Evolutionary conservation across 139 green algal species (phyloP), one percentile per base, ranked within the genome.

Genomic region (Raphidocelis subcapitata): DNA sequence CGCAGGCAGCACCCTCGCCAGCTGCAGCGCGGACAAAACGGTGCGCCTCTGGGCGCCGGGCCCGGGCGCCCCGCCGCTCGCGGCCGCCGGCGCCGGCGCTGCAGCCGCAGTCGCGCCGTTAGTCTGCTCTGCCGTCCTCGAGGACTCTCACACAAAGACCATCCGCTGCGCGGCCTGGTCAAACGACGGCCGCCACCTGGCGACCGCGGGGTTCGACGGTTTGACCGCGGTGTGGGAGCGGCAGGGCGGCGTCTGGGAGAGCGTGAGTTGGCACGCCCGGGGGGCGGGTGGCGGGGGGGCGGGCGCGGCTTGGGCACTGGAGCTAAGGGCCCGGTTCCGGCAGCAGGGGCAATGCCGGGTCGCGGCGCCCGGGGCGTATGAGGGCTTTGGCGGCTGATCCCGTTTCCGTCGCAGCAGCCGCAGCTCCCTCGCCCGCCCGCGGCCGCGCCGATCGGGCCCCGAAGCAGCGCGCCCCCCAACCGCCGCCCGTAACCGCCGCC

Each of bases 171-270:
- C 75, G 28, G 84, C 62, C 29, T 98, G 93, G 93, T 95, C 91
- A 1, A 94, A 92, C n/a, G 77, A 70, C 61, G 92, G 92, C 4
- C 67, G 62, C 0, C 74, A 83, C 29, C 84, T 98, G 15, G 93
- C 92, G 20, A 93, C 88, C 31, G 94, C 91, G 32, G 91, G 85
- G 76, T 98, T 98, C 72, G 94, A 98, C 76, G 88, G 83, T 4
- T 95, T 88, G 8, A 92, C 86, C 21, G 81, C 86, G 1, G 85
- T 98, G 5, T 98, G 94, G 94, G 74, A 90, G 64, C 32, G 74
- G 41, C 73, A 87, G 49, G 88, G 72, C 0, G 76, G 65, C n/a
- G 56, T 83, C 2, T 97, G 91, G 89, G 92, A 97, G 73, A 82
- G 90, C 67, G 87, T 97, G 60, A 20, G 73, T 1, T 2, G 36